Conservation (phyloP, 176 grass and related monocot genomes). For the Aegilops longissima region DNA sequence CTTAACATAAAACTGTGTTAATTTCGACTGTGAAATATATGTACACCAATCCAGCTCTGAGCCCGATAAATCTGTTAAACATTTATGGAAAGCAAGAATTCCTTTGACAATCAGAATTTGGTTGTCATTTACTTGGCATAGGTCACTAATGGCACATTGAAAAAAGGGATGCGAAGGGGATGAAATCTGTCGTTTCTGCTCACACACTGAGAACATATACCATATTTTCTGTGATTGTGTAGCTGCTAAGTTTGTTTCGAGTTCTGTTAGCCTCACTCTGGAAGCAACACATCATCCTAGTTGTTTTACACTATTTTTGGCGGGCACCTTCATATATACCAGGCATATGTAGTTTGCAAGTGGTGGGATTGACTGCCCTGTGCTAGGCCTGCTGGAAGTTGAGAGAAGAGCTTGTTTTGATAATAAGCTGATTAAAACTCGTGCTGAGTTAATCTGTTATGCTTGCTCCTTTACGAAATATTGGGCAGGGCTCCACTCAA, state of each 20-base stretch:
- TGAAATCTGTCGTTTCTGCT: not conserved
- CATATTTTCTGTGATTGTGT: not conserved
- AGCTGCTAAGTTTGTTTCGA: not conserved
- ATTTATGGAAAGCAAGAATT: not conserved
- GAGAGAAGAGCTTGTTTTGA: not conserved
- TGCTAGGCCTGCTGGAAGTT: not conserved
- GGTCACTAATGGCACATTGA: not conserved
- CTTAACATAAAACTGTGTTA: not conserved
- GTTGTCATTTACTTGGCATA: not conserved
- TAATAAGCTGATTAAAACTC: not conserved
- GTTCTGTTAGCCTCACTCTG: slow-evolving; percentile 5
- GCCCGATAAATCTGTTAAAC: not conserved
- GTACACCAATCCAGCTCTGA: not conserved
- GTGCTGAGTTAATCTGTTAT: not conserved
- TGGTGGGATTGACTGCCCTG: not conserved
- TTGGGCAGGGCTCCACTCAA: not conserved
- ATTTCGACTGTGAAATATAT: not conserved
- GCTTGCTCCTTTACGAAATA: not conserved
- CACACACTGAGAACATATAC: not conserved
- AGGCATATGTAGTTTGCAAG: not conserved
- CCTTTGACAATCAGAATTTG: not conserved
- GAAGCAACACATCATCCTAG: not conserved
- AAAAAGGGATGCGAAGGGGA: not conserved
- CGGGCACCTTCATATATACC: not conserved
- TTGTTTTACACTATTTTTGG: not conserved